phyloP scores from a whole-genome alignment of 2,329 filamentous ascomycete genomes.

The Chrysoporthe austroafricana region DNA sequence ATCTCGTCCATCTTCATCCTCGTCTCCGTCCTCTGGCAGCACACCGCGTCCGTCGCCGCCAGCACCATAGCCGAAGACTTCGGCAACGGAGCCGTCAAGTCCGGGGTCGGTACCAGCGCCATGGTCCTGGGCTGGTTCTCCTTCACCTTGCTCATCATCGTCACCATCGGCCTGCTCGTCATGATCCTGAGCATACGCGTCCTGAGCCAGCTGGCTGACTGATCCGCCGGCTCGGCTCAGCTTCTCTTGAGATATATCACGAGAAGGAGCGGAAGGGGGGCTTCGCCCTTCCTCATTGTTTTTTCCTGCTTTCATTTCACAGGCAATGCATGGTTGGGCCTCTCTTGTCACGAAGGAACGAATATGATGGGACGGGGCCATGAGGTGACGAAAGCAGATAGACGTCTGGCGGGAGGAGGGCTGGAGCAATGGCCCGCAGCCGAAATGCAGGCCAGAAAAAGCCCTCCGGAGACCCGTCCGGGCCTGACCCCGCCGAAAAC shows the following conservation, averaged over 20 bases:
- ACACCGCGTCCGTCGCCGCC: slow-evolving; percentile 94
- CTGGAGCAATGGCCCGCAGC: no score
- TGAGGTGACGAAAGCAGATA: no score
- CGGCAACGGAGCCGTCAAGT: slow-evolving; percentile 84
- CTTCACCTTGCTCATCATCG: slow-evolving; percentile 89
- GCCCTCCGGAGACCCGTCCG: no score
- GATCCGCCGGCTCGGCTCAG: slow-evolving; percentile 21
- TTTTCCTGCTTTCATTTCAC: no score
- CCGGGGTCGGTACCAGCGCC: slow-evolving; percentile 87
- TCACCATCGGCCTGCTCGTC: slow-evolving; percentile 90
- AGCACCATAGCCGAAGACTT: slow-evolving; percentile 92
- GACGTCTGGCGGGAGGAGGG: no score
- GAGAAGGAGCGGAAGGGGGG: no score
- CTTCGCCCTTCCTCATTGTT: no score
- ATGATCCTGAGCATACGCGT: slow-evolving; percentile 95
- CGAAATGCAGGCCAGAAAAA: no score
- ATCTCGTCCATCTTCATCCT: slow-evolving; percentile 71
- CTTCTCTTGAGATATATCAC: not conserved
- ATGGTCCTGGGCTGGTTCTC: slow-evolving; percentile 99
- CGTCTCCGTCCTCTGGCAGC: slow-evolving; percentile 85
- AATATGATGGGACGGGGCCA: no score
- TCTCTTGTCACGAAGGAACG: no score
- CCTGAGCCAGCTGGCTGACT: slow-evolving; percentile 62
- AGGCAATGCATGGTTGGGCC: no score
- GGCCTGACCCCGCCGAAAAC: no score